A percentile compares a stretch with the other conserved stretches of the same genome.
Conservation (phyloP, 2,329 filamentous ascomycete species). For the Cadophora luteo-olivacea region DNA sequence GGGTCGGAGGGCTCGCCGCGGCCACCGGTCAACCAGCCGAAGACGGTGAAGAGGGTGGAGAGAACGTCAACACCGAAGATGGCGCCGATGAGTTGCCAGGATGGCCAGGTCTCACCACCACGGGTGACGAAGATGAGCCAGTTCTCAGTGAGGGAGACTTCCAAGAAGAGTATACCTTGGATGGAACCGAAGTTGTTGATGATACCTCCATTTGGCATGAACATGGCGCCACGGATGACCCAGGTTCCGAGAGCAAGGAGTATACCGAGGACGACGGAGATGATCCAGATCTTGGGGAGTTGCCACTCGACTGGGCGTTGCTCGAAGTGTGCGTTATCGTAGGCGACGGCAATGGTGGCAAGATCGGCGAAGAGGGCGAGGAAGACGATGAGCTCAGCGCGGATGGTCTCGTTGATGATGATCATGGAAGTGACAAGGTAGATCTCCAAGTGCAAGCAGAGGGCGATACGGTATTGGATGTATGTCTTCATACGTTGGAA, state of each 20-base stretch:
- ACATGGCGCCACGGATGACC: conserved; percentile 75
- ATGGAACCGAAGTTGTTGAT: conserved; percentile 77
- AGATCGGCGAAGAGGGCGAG: conserved; percentile 81
- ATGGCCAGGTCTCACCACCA: conserved; percentile 74
- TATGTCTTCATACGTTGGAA: conserved; percentile 98
- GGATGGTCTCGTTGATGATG: conserved; percentile 79
- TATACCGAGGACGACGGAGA: conserved; percentile 71
- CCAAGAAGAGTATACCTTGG: conserved; percentile 76
- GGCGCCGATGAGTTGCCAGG: conserved; percentile 74
- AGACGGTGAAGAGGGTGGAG: conserved; percentile 76
- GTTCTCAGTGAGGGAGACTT: conserved; percentile 77
- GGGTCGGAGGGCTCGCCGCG: conserved; percentile 47
- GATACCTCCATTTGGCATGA: conserved; percentile 72
- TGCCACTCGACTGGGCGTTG: conserved; percentile 80
- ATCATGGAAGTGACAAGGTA: conserved; percentile 81
- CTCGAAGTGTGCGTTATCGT: conserved; percentile 81
- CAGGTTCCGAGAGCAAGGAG: conserved; percentile 75
- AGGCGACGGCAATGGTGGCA: conserved; percentile 79
- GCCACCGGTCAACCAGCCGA: conserved; percentile 73
- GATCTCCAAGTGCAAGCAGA: conserved; percentile 88
- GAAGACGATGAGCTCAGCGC: conserved; percentile 77
- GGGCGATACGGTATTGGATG: conserved; percentile 92
- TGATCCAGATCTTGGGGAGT: conserved; percentile 82
- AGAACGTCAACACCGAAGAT: conserved; percentile 75
- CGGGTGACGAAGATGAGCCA: conserved; percentile 83